Conservation (phyloP, 257 asterid genomes). For the Penstemon davidsonii region DNA sequence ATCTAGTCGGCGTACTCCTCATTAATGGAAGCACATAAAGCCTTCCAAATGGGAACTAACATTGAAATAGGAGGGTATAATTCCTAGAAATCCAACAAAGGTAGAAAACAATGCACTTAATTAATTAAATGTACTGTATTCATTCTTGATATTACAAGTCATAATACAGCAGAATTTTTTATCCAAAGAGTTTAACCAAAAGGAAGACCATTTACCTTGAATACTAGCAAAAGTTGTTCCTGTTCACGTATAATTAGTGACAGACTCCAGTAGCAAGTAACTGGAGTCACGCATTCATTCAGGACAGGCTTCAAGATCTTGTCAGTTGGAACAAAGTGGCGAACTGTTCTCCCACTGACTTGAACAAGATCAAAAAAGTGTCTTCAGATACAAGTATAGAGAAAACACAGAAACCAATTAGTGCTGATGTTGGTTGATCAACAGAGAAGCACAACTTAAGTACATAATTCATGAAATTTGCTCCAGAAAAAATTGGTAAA, state of each 20-base stretch:
- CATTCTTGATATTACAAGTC: neutral
- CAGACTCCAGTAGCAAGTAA: conserved; percentile 94
- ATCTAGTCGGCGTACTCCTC: conserved; percentile 20
- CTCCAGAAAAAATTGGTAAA: neutral
- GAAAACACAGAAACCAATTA: conserved; percentile 22
- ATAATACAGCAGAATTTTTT: neutral
- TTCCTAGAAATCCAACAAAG: conserved; percentile 43
- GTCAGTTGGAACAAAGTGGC: conserved; percentile 63
- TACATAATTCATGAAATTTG: neutral
- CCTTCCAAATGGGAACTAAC: conserved; percentile 86
- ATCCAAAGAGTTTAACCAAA: neutral
- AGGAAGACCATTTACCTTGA: conserved; percentile 57
- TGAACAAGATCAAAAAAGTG: conserved; percentile 6
- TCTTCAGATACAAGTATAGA: neutral
- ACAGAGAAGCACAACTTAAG: neutral
- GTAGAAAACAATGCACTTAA: neutral
- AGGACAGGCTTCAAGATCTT: conserved; percentile 82
- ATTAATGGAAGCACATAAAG: conserved; percentile 57
- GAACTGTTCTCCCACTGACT: conserved; percentile 64
- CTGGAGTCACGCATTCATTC: conserved; percentile 94
- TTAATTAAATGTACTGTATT: neutral
- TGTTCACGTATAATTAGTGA: conserved; percentile 67
- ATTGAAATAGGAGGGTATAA: conserved; percentile 64
- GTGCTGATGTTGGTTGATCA: conserved; percentile 6
- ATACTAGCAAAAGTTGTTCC: conserved; percentile 67